These are phyloP conservation scores for Solanum ossicruentum DNA, from an alignment of 257 asterid genomes.

Conservation along the genomic window DNA sequence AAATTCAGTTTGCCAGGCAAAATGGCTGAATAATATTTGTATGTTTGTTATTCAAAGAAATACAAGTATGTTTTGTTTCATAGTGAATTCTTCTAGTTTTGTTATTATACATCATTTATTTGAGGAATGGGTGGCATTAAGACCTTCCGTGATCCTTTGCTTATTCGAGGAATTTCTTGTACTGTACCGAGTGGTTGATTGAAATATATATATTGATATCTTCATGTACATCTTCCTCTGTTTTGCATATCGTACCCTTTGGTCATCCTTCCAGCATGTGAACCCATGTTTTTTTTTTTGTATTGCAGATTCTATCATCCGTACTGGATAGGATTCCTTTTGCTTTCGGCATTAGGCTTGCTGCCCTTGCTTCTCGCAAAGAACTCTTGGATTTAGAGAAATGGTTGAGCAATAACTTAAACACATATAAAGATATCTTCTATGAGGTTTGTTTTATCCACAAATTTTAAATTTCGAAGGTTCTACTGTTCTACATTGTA, in stretches of 20 bases:
- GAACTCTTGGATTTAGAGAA: slow-evolving; percentile 73
- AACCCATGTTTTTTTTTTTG: slow-evolving; percentile 8
- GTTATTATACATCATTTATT: not conserved
- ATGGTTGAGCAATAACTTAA: slow-evolving; percentile 60
- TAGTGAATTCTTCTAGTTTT: not conserved
- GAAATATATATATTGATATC: not conserved
- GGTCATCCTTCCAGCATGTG: not conserved
- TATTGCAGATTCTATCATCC: slow-evolving; percentile 51
- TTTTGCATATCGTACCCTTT: not conserved
- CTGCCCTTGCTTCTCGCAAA: slow-evolving; percentile 76
- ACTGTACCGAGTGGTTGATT: not conserved
- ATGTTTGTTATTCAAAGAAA: not conserved
- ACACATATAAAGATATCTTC: slow-evolving; percentile 52
- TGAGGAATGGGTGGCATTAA: not conserved
- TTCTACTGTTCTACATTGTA: not conserved
- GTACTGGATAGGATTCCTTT: slow-evolving; percentile 74
- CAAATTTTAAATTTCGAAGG: not conserved
- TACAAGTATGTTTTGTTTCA: not conserved
- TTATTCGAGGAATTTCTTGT: not conserved
- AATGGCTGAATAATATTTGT: not conserved
- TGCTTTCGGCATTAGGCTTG: slow-evolving; percentile 60
- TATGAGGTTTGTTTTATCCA: slow-evolving; percentile 38
- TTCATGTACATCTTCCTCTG: not conserved
- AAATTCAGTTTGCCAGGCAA: not conserved
- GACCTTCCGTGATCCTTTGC: not conserved